These are phyloP conservation scores for Urostyla sp. DNA, from an alignment of 73 alveolate genomes.

Conservation along the genomic window DNA sequence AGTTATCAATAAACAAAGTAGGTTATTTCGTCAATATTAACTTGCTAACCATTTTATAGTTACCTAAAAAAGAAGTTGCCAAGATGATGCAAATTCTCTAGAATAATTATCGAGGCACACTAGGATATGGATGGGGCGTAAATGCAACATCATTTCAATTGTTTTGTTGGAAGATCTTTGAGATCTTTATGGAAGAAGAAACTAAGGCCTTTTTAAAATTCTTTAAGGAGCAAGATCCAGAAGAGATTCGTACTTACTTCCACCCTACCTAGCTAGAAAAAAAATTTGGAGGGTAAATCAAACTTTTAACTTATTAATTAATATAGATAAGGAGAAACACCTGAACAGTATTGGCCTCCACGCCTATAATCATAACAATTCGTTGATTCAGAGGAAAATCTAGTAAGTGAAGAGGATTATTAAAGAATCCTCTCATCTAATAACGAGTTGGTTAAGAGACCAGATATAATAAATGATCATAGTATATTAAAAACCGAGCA, in stretches of 20 bases:
- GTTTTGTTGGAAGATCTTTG: slow-evolving; percentile 33
- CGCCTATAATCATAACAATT: no score
- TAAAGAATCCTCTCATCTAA: no score
- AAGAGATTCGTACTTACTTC: background rate
- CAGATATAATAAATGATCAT: no score
- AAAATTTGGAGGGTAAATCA: slow-evolving; percentile 35
- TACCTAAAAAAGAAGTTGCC: slow-evolving; percentile 16
- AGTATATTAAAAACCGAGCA: no score
- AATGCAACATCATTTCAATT: slow-evolving; percentile 12
- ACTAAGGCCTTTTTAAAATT: slow-evolving; percentile 2
- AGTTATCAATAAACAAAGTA: background rate
- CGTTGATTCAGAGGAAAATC: no score
- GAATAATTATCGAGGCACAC: background rate
- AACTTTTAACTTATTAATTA: no score
- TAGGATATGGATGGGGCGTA: slow-evolving; percentile 29
- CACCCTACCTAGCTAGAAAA: slow-evolving; percentile 45
- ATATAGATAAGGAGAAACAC: no score
- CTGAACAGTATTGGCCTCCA: no score
- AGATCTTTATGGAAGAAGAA: slow-evolving; percentile 29
- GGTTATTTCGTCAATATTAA: no score
- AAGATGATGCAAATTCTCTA: background rate
- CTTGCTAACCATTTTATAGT: background rate
- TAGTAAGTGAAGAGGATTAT: no score
- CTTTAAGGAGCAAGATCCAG: background rate
- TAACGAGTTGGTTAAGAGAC: no score